Percentiles rank a stretch among this genome's conserved stretches.
Evolutionary conservation across 768 basidiomycete genomes (phyloP).

Genomic region (Rhodocollybia butyracea): DNA sequence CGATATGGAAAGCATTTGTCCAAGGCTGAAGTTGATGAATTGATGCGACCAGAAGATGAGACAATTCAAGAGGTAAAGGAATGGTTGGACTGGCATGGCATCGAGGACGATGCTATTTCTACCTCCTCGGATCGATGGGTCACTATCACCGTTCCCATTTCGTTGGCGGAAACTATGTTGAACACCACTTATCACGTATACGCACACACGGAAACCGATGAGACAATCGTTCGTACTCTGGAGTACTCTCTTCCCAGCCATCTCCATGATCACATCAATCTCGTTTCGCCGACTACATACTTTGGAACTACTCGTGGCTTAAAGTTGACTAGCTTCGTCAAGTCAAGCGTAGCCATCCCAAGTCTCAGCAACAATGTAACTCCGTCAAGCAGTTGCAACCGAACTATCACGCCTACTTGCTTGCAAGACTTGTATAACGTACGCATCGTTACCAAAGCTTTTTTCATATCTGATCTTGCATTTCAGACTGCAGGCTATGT

Average conservation of each 20-base stretch:
- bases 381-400: slow-evolving; percentile 42
- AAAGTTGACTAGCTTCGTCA: slow-evolving; percentile 52
- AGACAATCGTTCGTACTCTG: slow-evolving; percentile 27
- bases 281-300: slow-evolving; percentile 38
- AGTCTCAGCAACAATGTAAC: slow-evolving; percentile 15
- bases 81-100: slow-evolving; percentile 31
- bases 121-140: slow-evolving; percentile 31
- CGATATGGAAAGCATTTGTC: slow-evolving; percentile 58
- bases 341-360: slow-evolving; percentile 33
- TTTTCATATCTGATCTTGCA: not conserved
- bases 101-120: slow-evolving; percentile 19
- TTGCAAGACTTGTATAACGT: slow-evolving; percentile 55
- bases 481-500: slow-evolving; percentile 35
- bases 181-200: slow-evolving; percentile 34
- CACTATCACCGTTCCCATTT: slow-evolving; percentile 25
- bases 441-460: too few species aligned
- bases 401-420: slow-evolving; percentile 53
- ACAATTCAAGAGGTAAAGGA: slow-evolving; percentile 28
- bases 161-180: slow-evolving; percentile 31
- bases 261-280: slow-evolving; percentile 24
- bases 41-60: slow-evolving; percentile 53
- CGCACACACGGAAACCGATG: slow-evolving; percentile 25
- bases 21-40: slow-evolving; percentile 60
- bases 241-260: slow-evolving; percentile 31
- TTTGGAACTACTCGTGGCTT: slow-evolving; percentile 56